A percentile compares a stretch with the other conserved stretches of the same genome.
Conservation (phyloP, 164 flowering plant genomes). For the Vitis rotundifolia region DNA sequence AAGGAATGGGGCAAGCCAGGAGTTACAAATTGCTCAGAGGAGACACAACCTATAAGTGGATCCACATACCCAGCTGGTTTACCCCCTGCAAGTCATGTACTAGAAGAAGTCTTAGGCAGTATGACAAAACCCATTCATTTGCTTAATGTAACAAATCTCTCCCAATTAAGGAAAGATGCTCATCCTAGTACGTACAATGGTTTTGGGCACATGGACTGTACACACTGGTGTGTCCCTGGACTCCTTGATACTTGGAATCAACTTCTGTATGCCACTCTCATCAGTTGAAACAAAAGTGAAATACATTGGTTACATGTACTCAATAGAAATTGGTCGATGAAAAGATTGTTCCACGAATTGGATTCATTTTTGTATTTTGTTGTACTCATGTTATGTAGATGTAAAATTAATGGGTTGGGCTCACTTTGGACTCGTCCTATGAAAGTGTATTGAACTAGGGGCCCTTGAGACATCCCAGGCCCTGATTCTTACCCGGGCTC, state of each 20-base stretch:
- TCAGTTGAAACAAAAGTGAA: not conserved
- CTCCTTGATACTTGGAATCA: slow-evolving; percentile 63
- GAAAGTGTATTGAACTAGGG: no score
- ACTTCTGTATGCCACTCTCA: slow-evolving; percentile 37
- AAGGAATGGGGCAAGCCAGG: slow-evolving; percentile 45
- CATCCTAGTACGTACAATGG: slow-evolving; percentile 48
- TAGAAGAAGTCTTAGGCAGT: slow-evolving; percentile 36
- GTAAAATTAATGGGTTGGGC: no score
- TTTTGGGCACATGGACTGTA: slow-evolving; percentile 45
- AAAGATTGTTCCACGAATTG: no score
- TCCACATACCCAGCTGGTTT: slow-evolving; percentile 39
- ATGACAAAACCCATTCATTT: slow-evolving; percentile 38
- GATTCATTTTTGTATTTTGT: no score
- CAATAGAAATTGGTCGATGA: no score
- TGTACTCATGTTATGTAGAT: no score
- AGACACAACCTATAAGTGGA: slow-evolving; percentile 42
- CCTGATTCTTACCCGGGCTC: no score
- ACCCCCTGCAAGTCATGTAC: slow-evolving; percentile 33
- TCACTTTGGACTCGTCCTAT: no score
- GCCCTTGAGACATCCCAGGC: no score
- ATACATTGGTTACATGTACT: no score
- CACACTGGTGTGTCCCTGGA: slow-evolving; percentile 75
- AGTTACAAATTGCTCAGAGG: slow-evolving; percentile 35
- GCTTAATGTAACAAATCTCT: slow-evolving; percentile 52
- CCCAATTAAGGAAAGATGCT: slow-evolving; percentile 62